Evolutionary conservation across 1,284 basidiomycete species (phyloP), one percentile per base, ranked within the genome.

Genomic region (Boletellus dicymbophilus): DNA sequence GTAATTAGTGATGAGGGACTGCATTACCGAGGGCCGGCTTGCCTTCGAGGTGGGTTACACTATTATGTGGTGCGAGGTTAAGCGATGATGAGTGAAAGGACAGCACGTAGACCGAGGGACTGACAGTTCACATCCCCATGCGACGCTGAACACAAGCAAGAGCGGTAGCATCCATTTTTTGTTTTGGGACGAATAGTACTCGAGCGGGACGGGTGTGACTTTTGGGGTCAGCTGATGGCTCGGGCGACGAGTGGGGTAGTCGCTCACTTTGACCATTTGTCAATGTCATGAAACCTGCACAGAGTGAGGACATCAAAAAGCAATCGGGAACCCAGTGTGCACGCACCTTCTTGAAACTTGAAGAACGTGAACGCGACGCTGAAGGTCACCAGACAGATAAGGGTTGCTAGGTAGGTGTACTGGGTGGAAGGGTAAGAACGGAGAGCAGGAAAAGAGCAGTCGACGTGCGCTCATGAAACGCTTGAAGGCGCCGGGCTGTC

Each of bases 41-140:
- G 82, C 86, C 87, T 81, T 90, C 87, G n/a, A 90, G 75, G 66
- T 90, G 88, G 2, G 88, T 89, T 20, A 88, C 76, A n/a, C 87
- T 90, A 44, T n/a, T n/a, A n/a, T n/a, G n/a, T n/a, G n/a, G n/a
- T n/a, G n/a, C n/a, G 13, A 48, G 13, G 47, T 22, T n/a, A 20
- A 44, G 41, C 7, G 39, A 43, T 48, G 27, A n/a, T 18, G 36
- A 44, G 18, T 38, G 28, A 22, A n/a, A 42, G 48, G 20, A 37
- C 46, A 40, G 26, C n/a, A 22, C n/a, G 44, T 0, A 28, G 21
- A 26, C 31, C 11, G 26, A 23, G 21, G 21, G 37, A 58, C 65
- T 72, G 78, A 90, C 88, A 88, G 67, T 66, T 90, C 88, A 37
- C 89, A 74, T 12, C 79, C 77, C 87, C 88, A 90, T 9, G 75